Percentiles rank a stretch among this genome's conserved stretches.
Conservation (phyloP, 257 asterid genomes). For the Plantago major region DNA sequence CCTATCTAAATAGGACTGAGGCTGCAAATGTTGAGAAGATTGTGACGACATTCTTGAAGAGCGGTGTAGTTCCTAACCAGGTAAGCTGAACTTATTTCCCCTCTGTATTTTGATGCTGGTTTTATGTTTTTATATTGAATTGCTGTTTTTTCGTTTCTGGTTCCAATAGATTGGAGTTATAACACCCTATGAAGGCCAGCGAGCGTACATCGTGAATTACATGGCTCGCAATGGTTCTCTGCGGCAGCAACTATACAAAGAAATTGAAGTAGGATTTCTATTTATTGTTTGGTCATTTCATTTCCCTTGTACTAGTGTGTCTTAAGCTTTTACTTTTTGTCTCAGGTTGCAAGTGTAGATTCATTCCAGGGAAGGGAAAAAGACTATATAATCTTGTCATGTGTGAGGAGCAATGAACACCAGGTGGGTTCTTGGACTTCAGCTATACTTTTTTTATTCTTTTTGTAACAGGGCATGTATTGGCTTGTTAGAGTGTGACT, state of each 20-base stretch:
- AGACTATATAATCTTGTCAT: conserved; percentile 87
- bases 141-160: conserved; percentile 14
- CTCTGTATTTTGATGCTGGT: conserved; percentile 4
- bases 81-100: conserved; percentile 29
- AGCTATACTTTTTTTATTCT: conserved; percentile 3
- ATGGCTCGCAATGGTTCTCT: conserved; percentile 97
- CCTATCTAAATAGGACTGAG: conserved; percentile 92
- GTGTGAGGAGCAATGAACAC: conserved; percentile 98
- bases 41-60: conserved; percentile 91
- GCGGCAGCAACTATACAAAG: conserved; percentile 97
- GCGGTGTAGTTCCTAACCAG: conserved; percentile 99
- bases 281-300: not conserved
- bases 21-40: conserved; percentile 96
- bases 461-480: not conserved
- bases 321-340: conserved; percentile 19
- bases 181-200: conserved; percentile 98
- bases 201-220: conserved; percentile 94
- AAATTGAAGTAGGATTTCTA: conserved; percentile 67
- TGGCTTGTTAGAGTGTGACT: not conserved
- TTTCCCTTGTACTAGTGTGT: conserved; percentile 4
- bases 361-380: conserved; percentile 99
- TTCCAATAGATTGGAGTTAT: conserved; percentile 83
- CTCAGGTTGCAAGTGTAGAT: conserved; percentile 97
- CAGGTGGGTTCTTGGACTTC: conserved; percentile 52
- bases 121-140: conserved; percentile 11